Base-by-base conservation (phyloP, 2,329 filamentous ascomycete genomes). In the Fusarium annulatum region DNA sequence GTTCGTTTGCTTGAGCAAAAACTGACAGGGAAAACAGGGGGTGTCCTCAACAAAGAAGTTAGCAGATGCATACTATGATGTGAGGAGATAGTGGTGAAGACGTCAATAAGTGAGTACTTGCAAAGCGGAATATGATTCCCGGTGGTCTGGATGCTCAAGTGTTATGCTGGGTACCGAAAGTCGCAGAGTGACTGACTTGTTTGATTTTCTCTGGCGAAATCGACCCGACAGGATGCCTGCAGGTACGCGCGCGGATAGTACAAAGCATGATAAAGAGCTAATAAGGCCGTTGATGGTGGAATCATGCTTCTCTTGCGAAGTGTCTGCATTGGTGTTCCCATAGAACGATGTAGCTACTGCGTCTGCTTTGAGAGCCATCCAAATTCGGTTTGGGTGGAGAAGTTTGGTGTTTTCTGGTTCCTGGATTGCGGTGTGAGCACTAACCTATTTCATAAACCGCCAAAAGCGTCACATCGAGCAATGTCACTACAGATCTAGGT, bases 151-250 rank as follows among this genome's bases (percentile, higher is more conserved):
- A 60, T 41, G 59, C 23, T 62, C 49, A 68, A 57, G 48, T 62
- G 52, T 45, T 42, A 62, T 70, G 55, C 61, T 64, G 30, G 46
- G 33, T 19, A 28, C 45, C 57, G 67, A 8, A 16, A 19, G 33
- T 58, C n/a, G 52, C 23, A 23, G 23, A 16, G 66, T 69, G 59
- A 65, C 66, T 51, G 64, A 67, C 39, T 63, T 43, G 30, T 76
- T 74, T 45, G 52, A 59, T 41, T 48, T 49, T 60, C 26, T 33
- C 33, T 26, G 8, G 39, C 39, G 23, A 52, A 55, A 38, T 36
- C 26, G 30, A 39, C 39, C 34, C 26, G 56, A 30, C 34, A 39
- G 34, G 34, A 33, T 63, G 21, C n/a, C 43, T 68, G 62, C 39
- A 66, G 53, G 51, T 56, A 55, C 45, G 56, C 43, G 56, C 28